phyloP scores from a whole-genome alignment of 176 grass and related monocot genomes.

The Miscanthus lutarioriparius region DNA sequence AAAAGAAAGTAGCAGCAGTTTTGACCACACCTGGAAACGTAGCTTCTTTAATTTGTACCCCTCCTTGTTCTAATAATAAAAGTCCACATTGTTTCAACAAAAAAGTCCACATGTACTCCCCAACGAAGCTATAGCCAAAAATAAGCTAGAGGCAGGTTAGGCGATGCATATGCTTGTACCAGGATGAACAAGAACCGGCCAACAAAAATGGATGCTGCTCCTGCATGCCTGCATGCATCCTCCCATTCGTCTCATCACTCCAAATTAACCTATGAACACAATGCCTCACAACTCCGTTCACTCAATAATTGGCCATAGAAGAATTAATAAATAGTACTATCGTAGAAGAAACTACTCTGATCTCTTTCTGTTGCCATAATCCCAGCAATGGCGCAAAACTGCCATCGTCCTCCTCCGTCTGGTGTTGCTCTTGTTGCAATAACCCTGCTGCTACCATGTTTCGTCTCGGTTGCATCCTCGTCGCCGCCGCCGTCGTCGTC shows the following conservation, averaged over 20 bases:
- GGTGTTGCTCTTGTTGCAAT: background rate
- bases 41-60: too few relatives aligned
- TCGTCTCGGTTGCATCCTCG: background rate
- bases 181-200: background rate
- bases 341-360: too few relatives aligned
- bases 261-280: background rate
- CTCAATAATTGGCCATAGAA: too few relatives aligned
- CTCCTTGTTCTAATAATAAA: too few relatives aligned
- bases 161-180: background rate
- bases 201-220: background rate
- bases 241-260: background rate
- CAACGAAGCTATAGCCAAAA: background rate
- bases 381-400: background rate
- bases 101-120: background rate
- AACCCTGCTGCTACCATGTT: background rate
- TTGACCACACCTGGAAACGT: too few relatives aligned
- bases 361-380: too few relatives aligned
- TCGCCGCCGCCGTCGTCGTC: too few relatives aligned
- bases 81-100: too few relatives aligned
- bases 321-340: too few relatives aligned
- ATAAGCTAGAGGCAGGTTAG: background rate
- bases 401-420: background rate
- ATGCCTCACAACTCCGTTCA: background rate
- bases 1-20: too few relatives aligned
- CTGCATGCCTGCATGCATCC: slow-evolving; percentile 8